These are phyloP conservation scores for Linum tenue DNA, from an alignment of 345 rosid species.

Conservation along the genomic window DNA sequence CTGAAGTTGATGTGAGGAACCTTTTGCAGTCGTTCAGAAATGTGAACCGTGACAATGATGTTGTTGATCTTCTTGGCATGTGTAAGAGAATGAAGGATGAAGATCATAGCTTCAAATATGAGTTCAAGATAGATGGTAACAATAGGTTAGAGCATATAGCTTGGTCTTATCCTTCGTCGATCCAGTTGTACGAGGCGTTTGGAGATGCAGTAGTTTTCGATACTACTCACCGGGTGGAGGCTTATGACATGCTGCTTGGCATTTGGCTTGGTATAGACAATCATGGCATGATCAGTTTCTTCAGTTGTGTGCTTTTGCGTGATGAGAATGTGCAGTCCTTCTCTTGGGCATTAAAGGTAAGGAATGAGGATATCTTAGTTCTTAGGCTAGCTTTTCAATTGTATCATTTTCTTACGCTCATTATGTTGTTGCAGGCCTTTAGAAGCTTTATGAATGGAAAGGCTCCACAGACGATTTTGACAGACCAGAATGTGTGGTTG, in stretches of 20 bases:
- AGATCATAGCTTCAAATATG: constrained; percentile 37
- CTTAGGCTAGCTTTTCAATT: neutral
- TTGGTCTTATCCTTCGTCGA: constrained; percentile 49
- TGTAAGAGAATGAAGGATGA: constrained; percentile 50
- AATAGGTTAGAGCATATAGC: constrained; percentile 47
- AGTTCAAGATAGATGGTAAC: constrained; percentile 11
- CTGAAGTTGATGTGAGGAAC: constrained; percentile 53
- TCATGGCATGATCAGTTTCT: constrained; percentile 41
- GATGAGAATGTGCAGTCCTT: constrained; percentile 50
- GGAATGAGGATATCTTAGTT: constrained; percentile 1
- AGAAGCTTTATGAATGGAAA: constrained; percentile 50
- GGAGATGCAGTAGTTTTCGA: constrained; percentile 52
- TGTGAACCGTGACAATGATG: constrained; percentile 39
- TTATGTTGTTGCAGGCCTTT: constrained; percentile 33
- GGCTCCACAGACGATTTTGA: constrained; percentile 39
- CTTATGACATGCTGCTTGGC: constrained; percentile 50
- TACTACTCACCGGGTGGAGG: constrained; percentile 44
- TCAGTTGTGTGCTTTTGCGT: constrained; percentile 43
- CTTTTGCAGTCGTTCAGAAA: constrained; percentile 46
- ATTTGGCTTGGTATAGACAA: constrained; percentile 53
- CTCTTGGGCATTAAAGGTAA: constrained; percentile 58
- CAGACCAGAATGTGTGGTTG: constrained; percentile 53
- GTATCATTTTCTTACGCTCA: neutral
- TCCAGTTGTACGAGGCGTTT: constrained; percentile 36
- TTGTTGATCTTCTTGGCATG: constrained; percentile 45